Evolutionary conservation across 345 rosid genomes (phyloP).

Genomic region (Leavenworthia alabamica): DNA sequence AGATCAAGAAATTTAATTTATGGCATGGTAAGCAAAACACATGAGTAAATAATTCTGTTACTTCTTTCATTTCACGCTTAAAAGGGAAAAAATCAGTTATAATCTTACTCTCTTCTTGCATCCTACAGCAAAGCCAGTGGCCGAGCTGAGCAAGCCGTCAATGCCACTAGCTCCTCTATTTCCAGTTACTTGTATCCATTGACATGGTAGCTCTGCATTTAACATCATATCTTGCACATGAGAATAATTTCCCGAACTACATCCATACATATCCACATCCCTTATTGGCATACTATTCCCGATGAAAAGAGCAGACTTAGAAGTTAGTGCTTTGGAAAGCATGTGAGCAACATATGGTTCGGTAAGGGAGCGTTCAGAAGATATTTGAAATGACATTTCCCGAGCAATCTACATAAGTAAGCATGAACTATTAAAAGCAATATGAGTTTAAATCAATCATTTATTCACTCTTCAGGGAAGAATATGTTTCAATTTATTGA

Average conservation of each 20-base stretch:
- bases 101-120: slow-evolving; percentile 66
- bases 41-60: slow-evolving; percentile 1
- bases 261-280: slow-evolving; percentile 86
- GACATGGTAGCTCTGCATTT: slow-evolving; percentile 43
- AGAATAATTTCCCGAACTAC: slow-evolving; percentile 32
- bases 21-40: not conserved
- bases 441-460: not conserved
- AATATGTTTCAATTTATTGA: not conserved
- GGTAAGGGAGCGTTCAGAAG: slow-evolving; percentile 50
- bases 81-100: not conserved
- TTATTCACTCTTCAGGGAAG: not conserved
- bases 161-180: slow-evolving; percentile 99
- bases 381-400: slow-evolving; percentile 66
- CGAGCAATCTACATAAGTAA: slow-evolving; percentile 50
- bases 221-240: slow-evolving; percentile 35
- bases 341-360: slow-evolving; percentile 75
- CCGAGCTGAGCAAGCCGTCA: slow-evolving; percentile 93
- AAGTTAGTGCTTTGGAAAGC: slow-evolving; percentile 51
- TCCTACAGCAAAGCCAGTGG: slow-evolving; percentile 86
- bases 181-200: slow-evolving; percentile 66
- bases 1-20: not conserved
- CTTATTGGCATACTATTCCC: slow-evolving; percentile 98
- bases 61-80: not conserved
- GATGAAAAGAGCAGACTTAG: slow-evolving; percentile 68
- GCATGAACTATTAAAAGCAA: slow-evolving; percentile 17